Evolutionary conservation across 2,329 filamentous ascomycete genomes (phyloP), one percentile per base, ranked within the genome.

Genomic region (Fusarium pilosicola): DNA sequence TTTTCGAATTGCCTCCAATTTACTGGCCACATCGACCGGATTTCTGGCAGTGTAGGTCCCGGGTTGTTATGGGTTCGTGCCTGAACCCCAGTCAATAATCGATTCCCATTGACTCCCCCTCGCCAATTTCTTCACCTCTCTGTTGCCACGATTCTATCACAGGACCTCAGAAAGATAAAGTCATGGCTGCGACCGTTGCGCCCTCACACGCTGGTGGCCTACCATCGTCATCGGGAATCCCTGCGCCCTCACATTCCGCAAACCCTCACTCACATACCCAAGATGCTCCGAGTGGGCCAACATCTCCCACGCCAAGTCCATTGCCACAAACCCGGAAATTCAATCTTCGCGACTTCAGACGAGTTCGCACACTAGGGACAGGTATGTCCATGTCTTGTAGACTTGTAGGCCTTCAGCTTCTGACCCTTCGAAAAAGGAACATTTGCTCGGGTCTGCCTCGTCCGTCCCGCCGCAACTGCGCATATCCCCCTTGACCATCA

Each of bases 401-500:
- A 32, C 44, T 32, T 51, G 36, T 58, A 12, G n/a, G 52, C 26
- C 28, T 22, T 42, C 54, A 24, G 45, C 51, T 46, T 62, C 67
- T 68, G 41, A 65, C 59, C 30, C 52, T 17, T 41, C 62, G 41
- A 26, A 41, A 52, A 71, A 91, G 92, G 93, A 73, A 95, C 93
- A 18, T 96, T 96, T 85, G 94, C 94, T 74, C 88, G 94, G 73
- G 94, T 96, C 51, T 95, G 92, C 86, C 89, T 96, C 69, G 93
- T 94, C 58, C 90, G 90, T 68, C 88, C 93, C 42, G 87, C 89
- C 48, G 87, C 88, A 46, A 86, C 87, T 74, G 85, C 85, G 46
- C 79, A 82, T 46, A 80, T 75, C 24, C 77, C 80, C n/a, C 76
- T 81, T 56, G 81, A 82, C 41, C 77, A 78, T 45, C 78, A 81